These are phyloP conservation scores for Aspergillus terreus DNA, from an alignment of 2,329 filamentous ascomycete species.

Conservation along the genomic window DNA sequence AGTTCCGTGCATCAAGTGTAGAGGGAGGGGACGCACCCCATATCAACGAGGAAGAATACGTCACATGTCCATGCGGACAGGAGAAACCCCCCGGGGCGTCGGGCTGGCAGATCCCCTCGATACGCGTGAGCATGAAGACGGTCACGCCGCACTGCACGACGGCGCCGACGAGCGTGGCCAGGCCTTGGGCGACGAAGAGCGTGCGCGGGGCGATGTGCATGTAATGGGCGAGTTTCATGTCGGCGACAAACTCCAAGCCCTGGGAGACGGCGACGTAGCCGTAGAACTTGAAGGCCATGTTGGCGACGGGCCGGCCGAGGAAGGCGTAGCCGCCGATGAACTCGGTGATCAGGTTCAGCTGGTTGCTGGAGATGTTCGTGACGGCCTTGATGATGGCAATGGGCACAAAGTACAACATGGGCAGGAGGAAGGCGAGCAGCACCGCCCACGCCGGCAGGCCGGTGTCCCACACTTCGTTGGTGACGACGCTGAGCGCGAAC, in stretches of 20 bases:
- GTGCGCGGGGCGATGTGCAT: conserved; percentile 46
- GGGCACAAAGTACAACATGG: conserved; percentile 45
- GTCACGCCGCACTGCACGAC: conserved; percentile 50
- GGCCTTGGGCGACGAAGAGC: conserved; percentile 50
- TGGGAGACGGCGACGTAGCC: conserved; percentile 65
- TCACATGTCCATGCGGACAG: conserved; percentile 55
- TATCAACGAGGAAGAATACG: conserved; percentile 67
- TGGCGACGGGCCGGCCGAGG: conserved; percentile 45
- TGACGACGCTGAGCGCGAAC: conserved; percentile 35
- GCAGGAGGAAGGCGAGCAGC: conserved; percentile 43
- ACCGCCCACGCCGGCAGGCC: conserved; percentile 46
- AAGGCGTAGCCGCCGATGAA: conserved; percentile 50
- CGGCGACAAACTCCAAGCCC: conserved; percentile 60
- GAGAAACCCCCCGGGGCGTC: conserved; percentile 58
- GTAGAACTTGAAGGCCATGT: conserved; percentile 68
- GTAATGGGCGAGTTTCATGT: conserved; percentile 60
- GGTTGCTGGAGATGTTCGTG: conserved; percentile 49
- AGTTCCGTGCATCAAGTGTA: not conserved
- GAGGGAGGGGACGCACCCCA: conserved; percentile 50
- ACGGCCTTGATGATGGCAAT: conserved; percentile 48
- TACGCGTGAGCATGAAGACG: conserved; percentile 47
- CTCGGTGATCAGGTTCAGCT: conserved; percentile 46
- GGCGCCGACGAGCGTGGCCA: conserved; percentile 48
- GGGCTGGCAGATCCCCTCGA: conserved; percentile 49
- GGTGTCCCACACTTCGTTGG: conserved; percentile 43